These are phyloP conservation scores for Prinsepia uniflora DNA, from an alignment of 306 rosid genomes.

Conservation along the genomic window DNA sequence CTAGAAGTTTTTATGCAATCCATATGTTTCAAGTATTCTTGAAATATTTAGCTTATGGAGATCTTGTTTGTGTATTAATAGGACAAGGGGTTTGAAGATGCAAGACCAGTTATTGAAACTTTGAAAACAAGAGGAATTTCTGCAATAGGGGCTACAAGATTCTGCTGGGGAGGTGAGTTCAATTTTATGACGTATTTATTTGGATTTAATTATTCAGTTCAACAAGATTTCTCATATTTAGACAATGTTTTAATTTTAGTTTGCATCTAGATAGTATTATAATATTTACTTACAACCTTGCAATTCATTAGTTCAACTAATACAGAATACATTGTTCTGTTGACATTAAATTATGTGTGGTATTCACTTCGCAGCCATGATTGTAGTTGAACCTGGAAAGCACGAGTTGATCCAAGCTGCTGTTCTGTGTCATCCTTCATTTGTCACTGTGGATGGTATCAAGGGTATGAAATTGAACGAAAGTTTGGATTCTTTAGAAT, in stretches of 20 bases:
- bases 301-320: background rate
- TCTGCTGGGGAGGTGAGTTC: conserved; percentile 74
- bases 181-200: background rate
- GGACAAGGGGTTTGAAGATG: conserved; percentile 56
- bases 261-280: background rate
- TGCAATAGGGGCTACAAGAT: conserved; percentile 61
- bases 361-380: conserved; percentile 57
- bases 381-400: conserved; percentile 59
- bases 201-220: background rate
- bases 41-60: background rate
- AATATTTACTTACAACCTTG: background rate
- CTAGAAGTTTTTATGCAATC: background rate
- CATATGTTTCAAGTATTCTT: background rate
- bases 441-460: conserved; percentile 57
- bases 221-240: background rate
- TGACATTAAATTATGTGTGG: background rate
- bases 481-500: too few species aligned
- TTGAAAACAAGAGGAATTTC: conserved; percentile 53
- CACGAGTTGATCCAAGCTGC: conserved; percentile 44
- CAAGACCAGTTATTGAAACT: conserved; percentile 51
- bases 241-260: background rate
- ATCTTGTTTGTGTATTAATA: conserved; percentile 21
- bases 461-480: conserved; percentile 42
- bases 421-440: conserved; percentile 66
- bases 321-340: background rate